Evolutionary conservation across 306 rosid species (phyloP), one percentile per base, ranked within the genome.

Genomic region (Sindora glabra): DNA sequence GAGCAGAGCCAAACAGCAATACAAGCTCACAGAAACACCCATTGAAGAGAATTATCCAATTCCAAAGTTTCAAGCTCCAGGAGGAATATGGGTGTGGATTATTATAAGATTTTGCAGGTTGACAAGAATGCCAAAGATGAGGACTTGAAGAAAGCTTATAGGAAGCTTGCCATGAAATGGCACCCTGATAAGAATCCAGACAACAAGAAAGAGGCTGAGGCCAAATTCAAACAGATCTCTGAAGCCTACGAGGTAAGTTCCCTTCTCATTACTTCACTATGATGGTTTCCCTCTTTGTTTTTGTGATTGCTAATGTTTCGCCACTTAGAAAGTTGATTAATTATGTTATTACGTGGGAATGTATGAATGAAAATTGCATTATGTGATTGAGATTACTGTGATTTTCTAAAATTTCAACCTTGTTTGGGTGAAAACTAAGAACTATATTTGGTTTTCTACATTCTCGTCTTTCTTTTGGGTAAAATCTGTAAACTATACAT

Each of bases 141-240:
- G 1, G 97, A 89, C 19, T 67, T 86, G 79, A 89, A 89, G 91
- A 89, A 86, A 63, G 89, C 95, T 26, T 89, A 86, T 58, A 68
- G 91, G 68, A 89, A 89, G 67, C 89, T 89, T 59, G 97, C 95
- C 47, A 89, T 89, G 97, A 89, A 89, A 64, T 89, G 97, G 97
- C 97, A 89, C 65, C 95, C 97, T 60, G 96, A 89, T 52, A 89
- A 89, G 72, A 89, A 89, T 29, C 95, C 87, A 26, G 73, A 47
- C 76, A 89, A 89, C 30, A 89, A 83, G 80, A 86, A 77, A 68
- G 87, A 89, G 0, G 95, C 96, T 0, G 96, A 89, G 71, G 2
- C 78, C 72, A 89, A 83, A 23, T 89, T 89, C 80, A 89, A 89
- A 56, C 77, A 89, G 71, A 79, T 89, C 56, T 89, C 96, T 1